phyloP scores from a whole-genome alignment of 306 rosid species.

The Vigna trinervia region DNA sequence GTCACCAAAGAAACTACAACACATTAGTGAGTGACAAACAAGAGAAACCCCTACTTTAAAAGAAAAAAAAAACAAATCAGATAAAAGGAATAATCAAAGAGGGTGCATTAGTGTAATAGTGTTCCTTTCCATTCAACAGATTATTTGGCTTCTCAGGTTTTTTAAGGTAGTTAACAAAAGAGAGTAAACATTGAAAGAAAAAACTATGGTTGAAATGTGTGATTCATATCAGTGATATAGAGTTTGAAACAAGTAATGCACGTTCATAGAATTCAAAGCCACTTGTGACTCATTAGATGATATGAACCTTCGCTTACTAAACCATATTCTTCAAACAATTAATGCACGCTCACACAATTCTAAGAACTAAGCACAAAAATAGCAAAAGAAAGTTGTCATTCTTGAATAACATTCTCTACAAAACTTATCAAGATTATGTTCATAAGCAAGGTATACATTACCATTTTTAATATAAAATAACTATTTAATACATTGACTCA shows the following conservation, averaged over 20 bases:
- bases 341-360: neutral
- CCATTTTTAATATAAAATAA: neutral
- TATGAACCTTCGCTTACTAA: neutral
- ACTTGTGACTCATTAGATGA: neutral
- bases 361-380: neutral
- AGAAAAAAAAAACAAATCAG: neutral
- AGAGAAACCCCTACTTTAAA: neutral
- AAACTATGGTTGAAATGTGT: neutral
- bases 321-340: neutral
- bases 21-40: neutral
- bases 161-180: neutral
- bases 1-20: neutral
- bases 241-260: neutral
- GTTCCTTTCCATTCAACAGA: neutral
- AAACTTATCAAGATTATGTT: neutral
- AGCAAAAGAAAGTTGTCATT: neutral
- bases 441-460: neutral
- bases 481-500: neutral
- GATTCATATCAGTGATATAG: neutral
- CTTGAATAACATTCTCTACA: slow-evolving; percentile 5
- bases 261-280: neutral
- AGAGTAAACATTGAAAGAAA: neutral
- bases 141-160: neutral
- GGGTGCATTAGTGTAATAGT: neutral
- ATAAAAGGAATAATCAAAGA: neutral